phyloP scores from a whole-genome alignment of 2,329 filamentous ascomycete genomes.

The Diaporthe vaccinii region DNA sequence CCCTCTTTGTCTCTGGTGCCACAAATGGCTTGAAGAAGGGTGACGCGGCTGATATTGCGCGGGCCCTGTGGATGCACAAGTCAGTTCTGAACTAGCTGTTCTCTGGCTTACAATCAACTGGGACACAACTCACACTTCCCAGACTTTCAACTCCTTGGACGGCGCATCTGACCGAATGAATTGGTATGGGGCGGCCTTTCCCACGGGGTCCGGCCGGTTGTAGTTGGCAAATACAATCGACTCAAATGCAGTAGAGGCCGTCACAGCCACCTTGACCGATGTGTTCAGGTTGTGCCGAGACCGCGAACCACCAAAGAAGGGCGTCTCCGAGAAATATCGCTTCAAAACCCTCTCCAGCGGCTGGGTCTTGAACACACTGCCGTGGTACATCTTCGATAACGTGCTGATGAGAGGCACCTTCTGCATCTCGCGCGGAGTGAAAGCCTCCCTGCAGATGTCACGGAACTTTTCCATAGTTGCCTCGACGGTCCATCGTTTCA shows the following conservation, averaged over 20 bases:
- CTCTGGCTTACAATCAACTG: not conserved
- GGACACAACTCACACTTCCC: slow-evolving; percentile 1
- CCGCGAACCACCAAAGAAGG: slow-evolving; percentile 11
- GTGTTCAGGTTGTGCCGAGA: slow-evolving; percentile 25
- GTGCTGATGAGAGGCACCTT: slow-evolving; percentile 6
- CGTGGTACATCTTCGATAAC: slow-evolving; percentile 17
- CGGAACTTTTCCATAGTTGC: slow-evolving; percentile 6
- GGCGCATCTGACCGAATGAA: slow-evolving; percentile 16
- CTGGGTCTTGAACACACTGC: slow-evolving; percentile 28
- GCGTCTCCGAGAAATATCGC: slow-evolving; percentile 16
- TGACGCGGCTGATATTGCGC: not conserved
- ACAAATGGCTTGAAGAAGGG: slow-evolving; percentile 25
- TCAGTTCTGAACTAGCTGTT: not conserved
- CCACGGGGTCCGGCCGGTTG: not conserved
- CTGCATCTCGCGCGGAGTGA: slow-evolving; percentile 26
- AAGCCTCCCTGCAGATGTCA: slow-evolving; percentile 12
- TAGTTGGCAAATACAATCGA: slow-evolving; percentile 16
- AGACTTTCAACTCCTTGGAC: slow-evolving; percentile 2
- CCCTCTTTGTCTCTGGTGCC: slow-evolving; percentile 1
- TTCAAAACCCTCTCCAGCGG: not conserved
- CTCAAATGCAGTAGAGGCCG: not conserved
- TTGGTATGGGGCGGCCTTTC: not conserved
- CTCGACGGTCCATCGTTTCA: slow-evolving; percentile 21
- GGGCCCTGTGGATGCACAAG: not conserved
- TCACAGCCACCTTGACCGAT: slow-evolving; percentile 15